These are phyloP conservation scores for Amauroascus niger DNA, from an alignment of 2,329 filamentous ascomycete genomes.

Conservation along the genomic window DNA sequence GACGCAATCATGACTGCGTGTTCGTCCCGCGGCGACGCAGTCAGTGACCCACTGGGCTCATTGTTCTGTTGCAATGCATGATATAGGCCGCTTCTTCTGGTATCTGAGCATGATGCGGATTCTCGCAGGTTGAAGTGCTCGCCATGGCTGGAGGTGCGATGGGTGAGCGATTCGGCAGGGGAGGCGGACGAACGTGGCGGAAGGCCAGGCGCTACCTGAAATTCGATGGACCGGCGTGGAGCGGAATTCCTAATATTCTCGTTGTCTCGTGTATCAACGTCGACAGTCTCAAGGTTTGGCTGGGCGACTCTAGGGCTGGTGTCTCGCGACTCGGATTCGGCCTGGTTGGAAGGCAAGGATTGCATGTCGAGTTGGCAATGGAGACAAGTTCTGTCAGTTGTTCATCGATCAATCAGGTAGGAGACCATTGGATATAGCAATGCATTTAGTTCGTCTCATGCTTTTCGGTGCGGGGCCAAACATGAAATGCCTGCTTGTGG, in stretches of 20 bases:
- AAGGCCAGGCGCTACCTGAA: not conserved
- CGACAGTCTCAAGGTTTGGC: not conserved
- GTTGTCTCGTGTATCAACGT: not conserved
- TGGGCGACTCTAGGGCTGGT: not conserved
- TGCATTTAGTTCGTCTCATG: constrained; percentile 7
- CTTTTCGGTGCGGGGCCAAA: constrained; percentile 3
- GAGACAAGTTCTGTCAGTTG: constrained; percentile 36
- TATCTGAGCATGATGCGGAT: not conserved
- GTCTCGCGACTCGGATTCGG: not conserved
- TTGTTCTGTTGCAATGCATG: constrained; percentile 7
- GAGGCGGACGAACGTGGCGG: not conserved
- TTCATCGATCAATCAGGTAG: constrained; percentile 33
- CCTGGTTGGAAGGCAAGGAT: not conserved
- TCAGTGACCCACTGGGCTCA: constrained; percentile 19
- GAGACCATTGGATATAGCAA: constrained; percentile 17
- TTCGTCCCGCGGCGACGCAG: constrained; percentile 1
- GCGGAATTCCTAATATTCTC: not conserved
- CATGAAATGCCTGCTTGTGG: not conserved
- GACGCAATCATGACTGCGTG: not conserved
- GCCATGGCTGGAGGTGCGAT: not conserved
- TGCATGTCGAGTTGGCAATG: constrained; percentile 28
- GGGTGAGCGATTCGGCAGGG: not conserved
- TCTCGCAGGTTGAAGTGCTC: not conserved
- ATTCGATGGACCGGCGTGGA: not conserved
- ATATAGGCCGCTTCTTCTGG: not conserved